Evolutionary conservation across 495 filamentous ascomycete species (phyloP), one percentile per base, ranked within the genome.

Genomic region (Melanomma pulvis-pyrius): DNA sequence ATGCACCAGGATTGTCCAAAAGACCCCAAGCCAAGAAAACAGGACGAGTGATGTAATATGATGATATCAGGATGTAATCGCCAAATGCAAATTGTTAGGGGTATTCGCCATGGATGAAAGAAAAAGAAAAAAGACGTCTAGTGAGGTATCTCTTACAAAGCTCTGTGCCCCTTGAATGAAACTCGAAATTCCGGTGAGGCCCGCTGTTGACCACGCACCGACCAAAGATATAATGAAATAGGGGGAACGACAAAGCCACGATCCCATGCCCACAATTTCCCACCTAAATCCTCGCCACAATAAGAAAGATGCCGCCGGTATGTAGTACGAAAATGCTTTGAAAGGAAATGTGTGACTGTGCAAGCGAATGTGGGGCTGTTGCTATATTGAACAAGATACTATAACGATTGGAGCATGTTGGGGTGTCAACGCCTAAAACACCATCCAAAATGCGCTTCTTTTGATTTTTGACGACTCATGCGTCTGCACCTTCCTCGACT

Each of bases 341-440:
- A 22, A 47, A 47, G 15, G 15, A 47, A 47, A 47, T 7, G 15
- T 50, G 48, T 24, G 22, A 4, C 25, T 11, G 22, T 6, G 3
- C 22, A 50, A 57, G 54, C 61, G 53, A 58, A 29, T 69, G 59
- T 62, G 50, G 21, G 29, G 25, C 25, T 28, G 22, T 30, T 61
- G 28, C 48, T 6, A 53, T 24, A 34, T 30, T 34, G 46, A 56
- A 44, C 24, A 12, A 55, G 26, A 17, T 53, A 68, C 61, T 44
- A 8, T 53, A 68, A 68, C 36, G 51, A 62, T 62, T 57, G 58
- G 57, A 44, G 15, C 46, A 41, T 50, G 58, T 29, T 61, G 48
- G 9, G 34, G n/a, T 66, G n/a, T 29, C 55, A 69, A 69, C 66
- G 60, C 66, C 66, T 12, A 64, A 63, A 69, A 69, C 66, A 69